Evolutionary conservation across 495 filamentous ascomycete species (phyloP).

Genomic region (Penicillium pancosmium): DNA sequence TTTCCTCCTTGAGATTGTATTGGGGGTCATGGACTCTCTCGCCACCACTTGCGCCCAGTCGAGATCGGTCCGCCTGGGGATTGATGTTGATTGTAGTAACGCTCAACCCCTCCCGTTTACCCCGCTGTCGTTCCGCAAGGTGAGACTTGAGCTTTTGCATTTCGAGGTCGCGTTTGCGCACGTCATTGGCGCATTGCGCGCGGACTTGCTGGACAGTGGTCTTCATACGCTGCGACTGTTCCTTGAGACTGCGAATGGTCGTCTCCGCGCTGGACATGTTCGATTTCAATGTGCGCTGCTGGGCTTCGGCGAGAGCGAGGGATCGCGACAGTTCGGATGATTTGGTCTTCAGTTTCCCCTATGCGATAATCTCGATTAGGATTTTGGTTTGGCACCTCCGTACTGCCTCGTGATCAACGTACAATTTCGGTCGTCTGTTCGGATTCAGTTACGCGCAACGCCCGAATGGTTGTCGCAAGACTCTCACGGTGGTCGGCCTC

Average conservation of each 20-base stretch:
- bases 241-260: slow-evolving; percentile 68
- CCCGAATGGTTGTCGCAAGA: slow-evolving; percentile 76
- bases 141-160: slow-evolving; percentile 87
- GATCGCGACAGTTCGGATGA: slow-evolving; percentile 73
- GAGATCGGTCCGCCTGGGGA: slow-evolving; percentile 37
- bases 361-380: slow-evolving; percentile 4
- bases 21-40: slow-evolving; percentile 57
- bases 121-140: slow-evolving; percentile 58
- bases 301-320: slow-evolving; percentile 70
- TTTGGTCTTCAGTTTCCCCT: slow-evolving; percentile 68
- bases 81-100: slow-evolving; percentile 56
- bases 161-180: slow-evolving; percentile 88
- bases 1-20: slow-evolving; percentile 82
- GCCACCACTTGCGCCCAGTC: slow-evolving; percentile 33
- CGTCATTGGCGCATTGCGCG: slow-evolving; percentile 85
- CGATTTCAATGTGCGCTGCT: slow-evolving; percentile 67
- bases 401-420: slow-evolving; percentile 12
- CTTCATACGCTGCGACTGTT: slow-evolving; percentile 79
- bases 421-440: slow-evolving; percentile 66
- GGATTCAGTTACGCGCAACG: slow-evolving; percentile 69
- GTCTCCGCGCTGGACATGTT: slow-evolving; percentile 73
- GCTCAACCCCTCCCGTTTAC: slow-evolving; percentile 51
- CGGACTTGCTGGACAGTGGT: slow-evolving; percentile 77
- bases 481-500: slow-evolving; percentile 84
- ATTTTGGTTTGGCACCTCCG: not conserved